phyloP scores from a whole-genome alignment of 805 yeast genomes.

The Candida nitratophila region DNA sequence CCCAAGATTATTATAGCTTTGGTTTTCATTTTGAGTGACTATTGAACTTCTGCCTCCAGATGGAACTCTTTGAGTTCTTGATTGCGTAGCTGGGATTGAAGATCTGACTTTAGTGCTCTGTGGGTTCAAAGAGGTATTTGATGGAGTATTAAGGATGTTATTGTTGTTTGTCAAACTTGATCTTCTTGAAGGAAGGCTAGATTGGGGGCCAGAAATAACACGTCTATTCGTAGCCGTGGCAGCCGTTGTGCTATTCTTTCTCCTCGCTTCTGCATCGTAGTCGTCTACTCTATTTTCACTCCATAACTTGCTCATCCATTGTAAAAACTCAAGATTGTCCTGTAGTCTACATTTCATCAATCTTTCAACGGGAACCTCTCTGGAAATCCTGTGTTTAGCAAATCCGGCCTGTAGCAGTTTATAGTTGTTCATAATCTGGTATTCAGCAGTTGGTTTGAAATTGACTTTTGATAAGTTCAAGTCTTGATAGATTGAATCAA shows the following conservation, averaged over 20 bases:
- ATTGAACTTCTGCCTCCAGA: neutral
- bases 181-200: conserved; percentile 13
- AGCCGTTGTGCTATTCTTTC: conserved; percentile 26
- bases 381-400: conserved; percentile 58
- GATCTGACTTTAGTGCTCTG: conserved; percentile 1
- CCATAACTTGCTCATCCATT: conserved; percentile 88
- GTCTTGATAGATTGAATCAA: conserved; percentile 80
- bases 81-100: neutral
- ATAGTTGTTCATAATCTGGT: conserved; percentile 73
- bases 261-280: conserved; percentile 63
- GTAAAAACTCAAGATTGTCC: conserved; percentile 89
- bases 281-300: conserved; percentile 61
- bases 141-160: conserved; percentile 2
- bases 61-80: neutral
- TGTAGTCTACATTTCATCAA: conserved; percentile 85
- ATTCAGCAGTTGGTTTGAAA: conserved; percentile 63
- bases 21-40: neutral
- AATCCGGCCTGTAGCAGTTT: conserved; percentile 83
- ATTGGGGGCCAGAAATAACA: conserved; percentile 7
- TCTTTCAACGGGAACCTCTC: conserved; percentile 72
- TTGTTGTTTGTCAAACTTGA: conserved; percentile 11
- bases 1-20: neutral
- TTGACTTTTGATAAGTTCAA: conserved; percentile 75
- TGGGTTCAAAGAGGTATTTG: neutral
- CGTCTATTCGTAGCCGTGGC: conserved; percentile 8